These are phyloP conservation scores for Actinidia arguta DNA, from an alignment of 179 eudicot genomes.

Conservation along the genomic window DNA sequence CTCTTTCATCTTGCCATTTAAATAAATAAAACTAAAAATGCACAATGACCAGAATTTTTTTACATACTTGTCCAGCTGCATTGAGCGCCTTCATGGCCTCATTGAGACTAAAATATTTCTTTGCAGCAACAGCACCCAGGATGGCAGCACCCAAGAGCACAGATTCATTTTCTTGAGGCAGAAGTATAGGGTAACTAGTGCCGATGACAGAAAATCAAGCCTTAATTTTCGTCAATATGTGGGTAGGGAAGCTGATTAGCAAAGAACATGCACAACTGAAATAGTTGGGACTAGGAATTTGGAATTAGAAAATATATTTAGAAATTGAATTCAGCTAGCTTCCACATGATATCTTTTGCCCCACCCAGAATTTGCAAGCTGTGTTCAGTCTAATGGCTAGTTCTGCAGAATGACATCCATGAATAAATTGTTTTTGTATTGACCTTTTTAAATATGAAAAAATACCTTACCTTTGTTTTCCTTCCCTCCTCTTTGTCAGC, in stretches of 20 bases:
- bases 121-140: slow-evolving; percentile 97
- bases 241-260: not conserved
- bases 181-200: slow-evolving; percentile 81
- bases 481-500: not conserved
- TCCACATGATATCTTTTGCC: not conserved
- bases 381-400: not conserved
- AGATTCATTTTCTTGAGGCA: slow-evolving; percentile 92
- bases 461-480: too few relatives aligned
- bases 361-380: not conserved
- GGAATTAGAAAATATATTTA: not conserved
- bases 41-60: not conserved
- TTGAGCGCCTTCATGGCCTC: slow-evolving; percentile 95
- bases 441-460: not conserved
- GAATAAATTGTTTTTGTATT: not conserved
- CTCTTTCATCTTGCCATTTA: not conserved
- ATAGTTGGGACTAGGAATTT: not conserved
- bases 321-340: not conserved
- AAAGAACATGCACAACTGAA: not conserved
- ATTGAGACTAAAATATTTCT: slow-evolving; percentile 67
- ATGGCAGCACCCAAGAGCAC: slow-evolving; percentile 96
- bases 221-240: slow-evolving; percentile 3
- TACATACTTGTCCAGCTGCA: slow-evolving; percentile 87
- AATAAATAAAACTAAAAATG: not conserved
- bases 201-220: not conserved
- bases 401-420: not conserved